A percentile compares a stretch with the other conserved stretches of the same genome.
Conservation (phyloP, 1,139 yeast genomes). For the Blastobotrys apis region DNA sequence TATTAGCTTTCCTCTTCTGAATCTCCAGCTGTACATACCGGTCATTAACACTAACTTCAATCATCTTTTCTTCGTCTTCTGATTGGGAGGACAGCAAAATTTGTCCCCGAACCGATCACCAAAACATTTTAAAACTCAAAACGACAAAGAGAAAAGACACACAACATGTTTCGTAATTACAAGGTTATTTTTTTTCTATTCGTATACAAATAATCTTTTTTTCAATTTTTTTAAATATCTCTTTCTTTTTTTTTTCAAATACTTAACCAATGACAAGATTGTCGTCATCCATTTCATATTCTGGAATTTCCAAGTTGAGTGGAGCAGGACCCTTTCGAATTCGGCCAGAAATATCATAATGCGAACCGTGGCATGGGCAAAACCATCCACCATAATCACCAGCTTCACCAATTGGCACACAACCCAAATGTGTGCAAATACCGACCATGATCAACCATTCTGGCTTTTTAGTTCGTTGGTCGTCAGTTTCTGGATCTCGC, state of each 20-base stretch:
- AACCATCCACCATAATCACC: slow-evolving; percentile 99
- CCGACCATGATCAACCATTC: slow-evolving; percentile 99
- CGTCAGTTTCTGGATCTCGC: slow-evolving; percentile 93
- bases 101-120: too few species aligned
- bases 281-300: slow-evolving; percentile 74
- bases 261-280: slow-evolving; percentile 74
- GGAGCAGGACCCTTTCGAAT: slow-evolving; percentile 99
- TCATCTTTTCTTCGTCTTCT: slow-evolving; percentile 31
- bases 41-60: slow-evolving; percentile 41
- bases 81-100: too few species aligned
- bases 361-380: slow-evolving; percentile 99
- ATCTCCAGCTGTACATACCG: slow-evolving; percentile 30
- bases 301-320: slow-evolving; percentile 94
- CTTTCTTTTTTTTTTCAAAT: background rate
- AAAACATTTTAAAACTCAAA: too few species aligned
- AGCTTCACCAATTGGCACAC: slow-evolving; percentile 99
- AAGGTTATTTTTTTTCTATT: too few species aligned
- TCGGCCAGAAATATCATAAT: slow-evolving; percentile 98
- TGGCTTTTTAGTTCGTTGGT: slow-evolving; percentile 93
- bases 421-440: slow-evolving; percentile 99
- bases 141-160: too few species aligned
- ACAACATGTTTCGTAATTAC: too few species aligned
- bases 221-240: too few species aligned
- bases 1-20: too few species aligned
- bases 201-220: too few species aligned